Percentiles rank a stretch among this genome's conserved stretches.
Conservation (phyloP, 345 rosid genomes). For the Sapria himalayana region DNA sequence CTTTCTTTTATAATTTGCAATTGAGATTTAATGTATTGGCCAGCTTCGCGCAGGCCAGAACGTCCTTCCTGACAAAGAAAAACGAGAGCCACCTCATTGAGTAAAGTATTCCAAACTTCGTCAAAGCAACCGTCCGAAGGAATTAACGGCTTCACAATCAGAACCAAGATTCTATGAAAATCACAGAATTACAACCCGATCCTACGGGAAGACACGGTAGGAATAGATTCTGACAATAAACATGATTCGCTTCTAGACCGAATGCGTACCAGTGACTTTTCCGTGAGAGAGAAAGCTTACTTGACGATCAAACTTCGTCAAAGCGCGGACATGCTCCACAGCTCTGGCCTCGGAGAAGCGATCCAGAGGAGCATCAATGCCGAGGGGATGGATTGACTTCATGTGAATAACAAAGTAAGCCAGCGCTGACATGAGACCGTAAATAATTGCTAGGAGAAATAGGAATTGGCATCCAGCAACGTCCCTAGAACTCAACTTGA, state of each 20-base stretch:
- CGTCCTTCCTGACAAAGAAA: conserved; percentile 65
- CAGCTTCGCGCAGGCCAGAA: conserved; percentile 70
- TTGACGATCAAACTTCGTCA: conserved; percentile 74
- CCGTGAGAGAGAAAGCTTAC: no score
- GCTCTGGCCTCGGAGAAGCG: conserved; percentile 95
- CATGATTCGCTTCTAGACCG: no score
- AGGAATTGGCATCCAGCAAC: conserved; percentile 44
- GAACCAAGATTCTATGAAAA: no score
- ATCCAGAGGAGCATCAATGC: conserved; percentile 58
- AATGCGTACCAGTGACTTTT: no score
- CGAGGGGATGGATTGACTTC: conserved; percentile 50
- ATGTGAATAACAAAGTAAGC: conserved; percentile 38
- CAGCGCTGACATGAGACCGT: conserved; percentile 38
- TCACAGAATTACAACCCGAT: no score
- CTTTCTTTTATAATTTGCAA: conserved; percentile 46
- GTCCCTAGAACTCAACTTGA: conserved; percentile 29
- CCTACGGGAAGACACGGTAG: no score
- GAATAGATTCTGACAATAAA: no score
- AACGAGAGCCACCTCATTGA: no score
- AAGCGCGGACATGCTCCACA: conserved; percentile 54
- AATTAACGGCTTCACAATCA: no score
- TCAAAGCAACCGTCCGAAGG: no score
- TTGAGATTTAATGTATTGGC: conserved; percentile 46
- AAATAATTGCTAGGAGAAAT: conserved; percentile 27
- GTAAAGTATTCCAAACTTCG: no score